phyloP scores from a whole-genome alignment of 2,329 filamentous ascomycete species.

The Ophiostoma novo-ulmi region DNA sequence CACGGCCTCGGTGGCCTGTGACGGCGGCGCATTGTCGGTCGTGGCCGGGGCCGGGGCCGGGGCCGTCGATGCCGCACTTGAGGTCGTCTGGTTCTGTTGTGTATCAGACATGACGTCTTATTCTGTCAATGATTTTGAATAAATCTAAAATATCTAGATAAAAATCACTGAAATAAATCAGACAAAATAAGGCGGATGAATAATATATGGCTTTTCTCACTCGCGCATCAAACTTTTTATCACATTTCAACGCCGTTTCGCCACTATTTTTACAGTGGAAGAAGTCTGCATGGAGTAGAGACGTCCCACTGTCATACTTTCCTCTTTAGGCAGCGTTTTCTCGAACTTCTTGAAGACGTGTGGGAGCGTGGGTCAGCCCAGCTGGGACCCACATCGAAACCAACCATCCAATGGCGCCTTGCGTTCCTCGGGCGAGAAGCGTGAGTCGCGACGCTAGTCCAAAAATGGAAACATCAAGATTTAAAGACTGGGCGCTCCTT shows the following conservation, averaged over 20 bases:
- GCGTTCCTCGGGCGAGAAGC: constrained; percentile 6
- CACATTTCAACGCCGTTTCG: background rate
- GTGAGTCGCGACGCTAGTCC: constrained; percentile 9
- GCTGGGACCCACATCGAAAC: background rate
- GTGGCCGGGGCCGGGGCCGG: background rate
- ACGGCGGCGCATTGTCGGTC: constrained; percentile 45
- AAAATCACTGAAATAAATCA: background rate
- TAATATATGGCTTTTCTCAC: background rate
- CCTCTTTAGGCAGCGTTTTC: background rate
- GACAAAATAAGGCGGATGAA: background rate
- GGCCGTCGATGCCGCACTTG: background rate
- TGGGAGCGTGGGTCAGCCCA: background rate
- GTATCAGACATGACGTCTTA: background rate
- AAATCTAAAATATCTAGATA: background rate
- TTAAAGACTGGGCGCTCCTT: background rate
- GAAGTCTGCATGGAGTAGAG: background rate
- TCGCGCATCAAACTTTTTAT: background rate
- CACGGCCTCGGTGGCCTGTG: constrained; percentile 70
- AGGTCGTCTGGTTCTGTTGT: background rate
- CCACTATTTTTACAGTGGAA: constrained; percentile 1
- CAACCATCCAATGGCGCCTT: background rate
- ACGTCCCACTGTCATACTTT: background rate
- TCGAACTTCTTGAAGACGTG: background rate
- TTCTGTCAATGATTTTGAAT: background rate
- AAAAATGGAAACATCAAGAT: background rate